A percentile compares a stretch with the other conserved stretches of the same genome.
These are phyloP conservation scores for Inga laurina DNA, from an alignment of 306 rosid species.

Conservation along the genomic window DNA sequence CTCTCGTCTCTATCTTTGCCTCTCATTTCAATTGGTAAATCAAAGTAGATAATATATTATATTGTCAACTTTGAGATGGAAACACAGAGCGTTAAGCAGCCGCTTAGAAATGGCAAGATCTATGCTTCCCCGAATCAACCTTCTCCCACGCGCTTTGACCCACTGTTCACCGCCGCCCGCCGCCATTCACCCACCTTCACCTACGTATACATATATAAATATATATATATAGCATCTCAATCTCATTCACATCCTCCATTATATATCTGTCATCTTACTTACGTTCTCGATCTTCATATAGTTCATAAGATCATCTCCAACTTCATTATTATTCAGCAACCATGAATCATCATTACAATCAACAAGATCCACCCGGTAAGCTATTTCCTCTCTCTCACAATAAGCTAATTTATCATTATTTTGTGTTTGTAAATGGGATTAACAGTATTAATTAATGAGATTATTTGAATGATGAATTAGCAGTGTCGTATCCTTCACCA, in stretches of 20 bases:
- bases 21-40: not conserved
- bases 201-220: not conserved
- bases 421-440: not conserved
- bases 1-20: too few relatives aligned
- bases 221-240: not conserved
- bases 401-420: not conserved
- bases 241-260: not conserved
- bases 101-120: not conserved
- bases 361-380: slow-evolving; percentile 41
- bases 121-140: not conserved
- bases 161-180: not conserved
- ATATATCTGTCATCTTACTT: too few relatives aligned
- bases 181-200: not conserved
- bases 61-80: not conserved
- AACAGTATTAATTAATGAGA: not conserved
- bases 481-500: slow-evolving; percentile 7
- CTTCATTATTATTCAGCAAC: not conserved
- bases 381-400: not conserved
- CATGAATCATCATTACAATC: slow-evolving; percentile 31
- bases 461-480: not conserved
- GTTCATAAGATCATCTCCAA: not conserved
- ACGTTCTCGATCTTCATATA: not conserved
- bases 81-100: not conserved
- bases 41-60: not conserved
- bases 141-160: not conserved